Conservation (phyloP, 495 filamentous ascomycete genomes). For the Poronia punctata region DNA sequence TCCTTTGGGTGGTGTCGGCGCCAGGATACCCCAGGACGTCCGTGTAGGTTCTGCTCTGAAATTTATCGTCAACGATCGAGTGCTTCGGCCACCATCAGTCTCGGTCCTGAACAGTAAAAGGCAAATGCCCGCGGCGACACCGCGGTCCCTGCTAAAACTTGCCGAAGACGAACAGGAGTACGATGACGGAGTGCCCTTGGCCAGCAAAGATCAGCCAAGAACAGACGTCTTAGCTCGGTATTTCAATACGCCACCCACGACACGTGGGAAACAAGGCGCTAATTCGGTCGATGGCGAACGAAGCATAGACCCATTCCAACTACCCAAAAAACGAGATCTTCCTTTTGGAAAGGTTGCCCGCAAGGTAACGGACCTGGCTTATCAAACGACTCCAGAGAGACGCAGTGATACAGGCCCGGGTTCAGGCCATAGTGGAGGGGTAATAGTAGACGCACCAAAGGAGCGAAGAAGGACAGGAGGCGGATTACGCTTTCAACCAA, state of each 20-base stretch:
- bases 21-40: too few species aligned
- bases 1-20: too few species aligned
- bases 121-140: neutral
- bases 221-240: slow-evolving; percentile 9
- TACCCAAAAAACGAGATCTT: slow-evolving; percentile 14
- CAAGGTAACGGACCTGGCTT: neutral
- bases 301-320: too few species aligned
- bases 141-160: slow-evolving; percentile 6
- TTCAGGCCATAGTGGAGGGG: neutral
- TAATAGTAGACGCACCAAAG: neutral
- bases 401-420: neutral
- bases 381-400: neutral
- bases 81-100: neutral
- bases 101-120: neutral
- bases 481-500: slow-evolving; percentile 1
- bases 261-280: too few species aligned
- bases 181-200: neutral
- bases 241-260: slow-evolving; percentile 18
- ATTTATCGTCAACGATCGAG: slow-evolving; percentile 4
- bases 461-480: neutral
- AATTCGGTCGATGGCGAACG: too few species aligned
- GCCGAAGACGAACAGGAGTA: slow-evolving; percentile 11
- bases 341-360: slow-evolving; percentile 9
- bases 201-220: slow-evolving; percentile 3
- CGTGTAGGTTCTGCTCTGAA: slow-evolving; percentile 2